Conservation (phyloP, 2,329 filamentous ascomycete species). For the Fusarium domesticum region DNA sequence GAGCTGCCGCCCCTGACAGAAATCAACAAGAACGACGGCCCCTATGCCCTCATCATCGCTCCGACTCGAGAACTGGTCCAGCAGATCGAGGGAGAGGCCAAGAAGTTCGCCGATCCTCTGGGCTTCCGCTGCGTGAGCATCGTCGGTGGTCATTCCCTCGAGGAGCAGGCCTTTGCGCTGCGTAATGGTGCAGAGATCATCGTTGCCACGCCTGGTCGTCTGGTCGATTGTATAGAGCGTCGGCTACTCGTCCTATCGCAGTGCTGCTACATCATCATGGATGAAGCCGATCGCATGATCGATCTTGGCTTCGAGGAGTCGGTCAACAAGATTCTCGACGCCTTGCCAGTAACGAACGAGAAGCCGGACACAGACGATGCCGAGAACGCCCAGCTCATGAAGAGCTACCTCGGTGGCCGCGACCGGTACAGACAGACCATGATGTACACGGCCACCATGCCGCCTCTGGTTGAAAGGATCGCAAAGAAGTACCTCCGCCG, state of each 20-base stretch:
- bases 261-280: constrained; percentile 98
- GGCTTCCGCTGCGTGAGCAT: constrained; percentile 96
- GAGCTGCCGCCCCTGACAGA: constrained; percentile 83
- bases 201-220: constrained; percentile 95
- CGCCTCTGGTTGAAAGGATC: constrained; percentile 84
- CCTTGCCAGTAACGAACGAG: constrained; percentile 86
- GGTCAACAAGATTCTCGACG: constrained; percentile 95
- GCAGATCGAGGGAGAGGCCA: constrained; percentile 92
- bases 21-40: constrained; percentile 86
- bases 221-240: constrained; percentile 95
- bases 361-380: constrained; percentile 93
- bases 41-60: constrained; percentile 94
- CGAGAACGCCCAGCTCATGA: constrained; percentile 84
- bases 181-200: constrained; percentile 95
- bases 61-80: constrained; percentile 96
- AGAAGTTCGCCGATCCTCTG: constrained; percentile 84
- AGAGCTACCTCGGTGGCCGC: constrained; percentile 67
- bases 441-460: constrained; percentile 99
- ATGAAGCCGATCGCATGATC: constrained; percentile 99
- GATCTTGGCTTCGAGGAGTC: constrained; percentile 97
- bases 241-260: constrained; percentile 89
- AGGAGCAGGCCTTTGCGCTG: constrained; percentile 88
- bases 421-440: constrained; percentile 94
- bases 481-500: constrained; percentile 94
- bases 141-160: constrained; percentile 93